Percentiles rank a stretch among this genome's conserved stretches.
phyloP scores from a whole-genome alignment of 371 early-diverging fungal genomes.

The Mucor piriformis region DNA sequence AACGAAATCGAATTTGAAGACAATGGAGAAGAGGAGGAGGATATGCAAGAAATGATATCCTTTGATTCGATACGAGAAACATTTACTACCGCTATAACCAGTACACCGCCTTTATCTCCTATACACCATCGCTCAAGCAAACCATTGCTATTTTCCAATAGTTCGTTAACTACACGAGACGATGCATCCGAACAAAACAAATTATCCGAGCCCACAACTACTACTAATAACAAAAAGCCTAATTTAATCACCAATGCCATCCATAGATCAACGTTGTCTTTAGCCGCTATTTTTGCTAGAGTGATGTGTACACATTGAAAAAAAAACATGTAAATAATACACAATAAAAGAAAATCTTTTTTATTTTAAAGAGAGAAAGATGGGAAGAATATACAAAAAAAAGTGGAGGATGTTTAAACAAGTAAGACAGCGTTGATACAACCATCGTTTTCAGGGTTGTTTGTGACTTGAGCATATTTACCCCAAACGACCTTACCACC shows the following conservation, averaged over 20 bases:
- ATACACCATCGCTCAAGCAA: background rate
- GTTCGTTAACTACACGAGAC: background rate
- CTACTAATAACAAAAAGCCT: background rate
- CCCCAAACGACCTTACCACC: conserved; percentile 99
- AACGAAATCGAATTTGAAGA: background rate
- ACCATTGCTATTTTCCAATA: background rate
- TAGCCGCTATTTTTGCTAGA: conserved; percentile 19
- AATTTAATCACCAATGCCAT: conserved; percentile 5
- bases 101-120: background rate
- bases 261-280: conserved; percentile 16
- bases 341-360: background rate
- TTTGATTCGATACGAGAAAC: background rate
- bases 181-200: background rate
- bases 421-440: conserved; percentile 95
- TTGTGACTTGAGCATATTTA: conserved; percentile 98
- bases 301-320: conserved; percentile 17
- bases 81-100: background rate
- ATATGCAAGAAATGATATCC: background rate
- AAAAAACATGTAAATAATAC: background rate
- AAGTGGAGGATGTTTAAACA: conserved; percentile 60
- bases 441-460: conserved; percentile 95
- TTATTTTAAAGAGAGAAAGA: background rate
- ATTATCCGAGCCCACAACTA: conserved; percentile 10
- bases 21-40: background rate
- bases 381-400: background rate